Evolutionary conservation across 1,284 basidiomycete genomes (phyloP), one percentile per base, ranked within the genome.

Genomic region (Puccinia hordei): DNA sequence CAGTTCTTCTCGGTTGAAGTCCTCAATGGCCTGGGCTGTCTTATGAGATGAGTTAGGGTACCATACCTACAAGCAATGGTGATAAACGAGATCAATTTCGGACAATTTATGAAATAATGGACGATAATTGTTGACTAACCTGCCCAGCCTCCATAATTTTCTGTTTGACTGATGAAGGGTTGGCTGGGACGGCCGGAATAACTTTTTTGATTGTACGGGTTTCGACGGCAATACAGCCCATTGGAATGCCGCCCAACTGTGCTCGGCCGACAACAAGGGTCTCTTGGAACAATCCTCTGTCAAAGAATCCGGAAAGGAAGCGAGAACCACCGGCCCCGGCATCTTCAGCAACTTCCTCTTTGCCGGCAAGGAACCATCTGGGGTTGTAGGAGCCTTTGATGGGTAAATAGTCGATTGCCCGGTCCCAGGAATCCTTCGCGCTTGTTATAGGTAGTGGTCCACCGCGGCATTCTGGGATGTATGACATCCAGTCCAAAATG

Each of bases 1-100:
- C 30, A 99, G 89, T 57, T 93, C 94, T 87, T 99, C 97, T 73
- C 95, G 92, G 88, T 96, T 93, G 88, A 99, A 94, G 88, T 99
- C 97, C 87, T 95, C 94, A 88, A 99, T 99, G 22, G 97, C 95
- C 85, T 98, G 97, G 12, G 96, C 97, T 30, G 97, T 99, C 90
- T 99, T 99, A 89, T 98, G 96, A n/a, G 97, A 95, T 38, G 93
- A 96, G 87, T 99, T 99, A 72, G 97, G 97, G 87, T 98, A 99
- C 97, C 97, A 99, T 74, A 90, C 97, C 82, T 82, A 51, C 1
- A 17, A 17, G 63, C 30, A 41, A 41, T 41, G 38, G 4, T 41
- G 12, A 41, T 38, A 33, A 22, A 17, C 15, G 17, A 24, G 35
- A 27, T 66, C 38, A 41, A 41, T 41, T 41, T 41, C 38, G 12